Base-by-base conservation (phyloP, 768 basidiomycete genomes). In the Scleroderma citrinum region DNA sequence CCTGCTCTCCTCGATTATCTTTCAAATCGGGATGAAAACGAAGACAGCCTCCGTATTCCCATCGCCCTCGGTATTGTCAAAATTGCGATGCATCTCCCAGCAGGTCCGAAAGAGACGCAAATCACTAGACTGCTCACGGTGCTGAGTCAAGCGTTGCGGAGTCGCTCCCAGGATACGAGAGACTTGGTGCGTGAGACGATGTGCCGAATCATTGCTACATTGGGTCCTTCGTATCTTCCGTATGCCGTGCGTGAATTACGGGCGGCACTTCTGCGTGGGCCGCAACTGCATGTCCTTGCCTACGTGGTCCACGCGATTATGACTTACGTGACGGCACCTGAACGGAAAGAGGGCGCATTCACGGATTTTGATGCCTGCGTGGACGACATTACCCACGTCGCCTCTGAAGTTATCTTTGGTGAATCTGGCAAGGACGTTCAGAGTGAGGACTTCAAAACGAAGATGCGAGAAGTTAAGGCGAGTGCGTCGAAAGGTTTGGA, bases 271-370 rank as follows among this genome's bases (percentile, higher is more conserved):
- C 59, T 81, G 31, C 87, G 94, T 17, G 96, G 96, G 6, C 95
- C 96, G 1, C 95, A 98, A 48, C 77, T 97, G 0, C 95, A 99
- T 63, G 82, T 98, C 16, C 74, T 97, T 26, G 93, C 94, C 1
- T 87, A 85, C 53, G 83, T 84, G 2, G 77, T 80, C 0, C 94
- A 99, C 58, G 78, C 89, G 0, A 68, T 98, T 17, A 72, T 98
- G 32, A 77, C 83, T n/a, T 80, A 90, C 48, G 76, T 94, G 39
- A 92, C 91, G 0, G 72, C 81, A 0, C 73, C 74, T 0, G 80
- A 83, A 5, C 55, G 55, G 12, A 68, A 79, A 59, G 68, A 76
- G 26, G 61, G 71, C 2, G 58, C 63, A 0, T 90, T 94, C 61
- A 63, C 69, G 34, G 73, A 71, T 20, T 74, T 97, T 2, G 93